Evolutionary conservation across 139 green algal genomes (phyloP).

Genomic region (Limnomonas spitsbergensis): DNA sequence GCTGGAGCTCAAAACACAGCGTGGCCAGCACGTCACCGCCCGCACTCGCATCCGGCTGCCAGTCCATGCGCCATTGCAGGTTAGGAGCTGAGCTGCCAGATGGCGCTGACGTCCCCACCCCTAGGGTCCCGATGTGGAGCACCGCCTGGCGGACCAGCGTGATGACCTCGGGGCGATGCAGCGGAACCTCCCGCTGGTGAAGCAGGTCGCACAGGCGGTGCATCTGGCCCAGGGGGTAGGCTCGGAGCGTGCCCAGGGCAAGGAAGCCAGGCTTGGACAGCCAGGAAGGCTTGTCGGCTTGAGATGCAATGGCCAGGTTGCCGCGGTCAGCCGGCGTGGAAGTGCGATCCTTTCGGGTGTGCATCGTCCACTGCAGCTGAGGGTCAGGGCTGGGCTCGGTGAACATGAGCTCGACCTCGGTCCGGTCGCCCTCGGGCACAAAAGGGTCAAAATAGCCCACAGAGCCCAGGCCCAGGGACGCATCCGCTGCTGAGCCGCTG

Average conservation of each 20-base stretch:
- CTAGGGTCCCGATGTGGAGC: constrained; percentile 14
- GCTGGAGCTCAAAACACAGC: constrained; percentile 23
- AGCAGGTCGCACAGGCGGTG: neutral
- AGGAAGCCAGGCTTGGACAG: constrained; percentile 9
- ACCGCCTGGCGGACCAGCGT: neutral
- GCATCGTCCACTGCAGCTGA: constrained; percentile 10
- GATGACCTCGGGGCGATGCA: neutral
- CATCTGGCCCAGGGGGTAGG: constrained; percentile 14
- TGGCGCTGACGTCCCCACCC: neutral
- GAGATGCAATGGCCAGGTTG: constrained; percentile 7
- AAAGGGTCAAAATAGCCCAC: constrained; percentile 44
- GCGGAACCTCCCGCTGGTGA: neutral
- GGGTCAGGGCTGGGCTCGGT: constrained; percentile 21
- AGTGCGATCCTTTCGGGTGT: neutral
- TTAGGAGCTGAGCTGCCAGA: neutral
- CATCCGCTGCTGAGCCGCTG: constrained; percentile 22
- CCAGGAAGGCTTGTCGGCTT: neutral
- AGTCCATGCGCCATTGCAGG: constrained; percentile 8
- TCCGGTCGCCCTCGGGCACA: neutral
- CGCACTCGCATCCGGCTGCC: neutral
- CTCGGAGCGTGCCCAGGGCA: neutral
- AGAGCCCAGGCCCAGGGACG: neutral
- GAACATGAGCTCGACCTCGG: constrained; percentile 12
- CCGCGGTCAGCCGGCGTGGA: neutral
- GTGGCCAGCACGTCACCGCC: constrained; percentile 10